Base-by-base conservation (phyloP, 257 asterid species). In the Jacaranda mimosifolia region DNA sequence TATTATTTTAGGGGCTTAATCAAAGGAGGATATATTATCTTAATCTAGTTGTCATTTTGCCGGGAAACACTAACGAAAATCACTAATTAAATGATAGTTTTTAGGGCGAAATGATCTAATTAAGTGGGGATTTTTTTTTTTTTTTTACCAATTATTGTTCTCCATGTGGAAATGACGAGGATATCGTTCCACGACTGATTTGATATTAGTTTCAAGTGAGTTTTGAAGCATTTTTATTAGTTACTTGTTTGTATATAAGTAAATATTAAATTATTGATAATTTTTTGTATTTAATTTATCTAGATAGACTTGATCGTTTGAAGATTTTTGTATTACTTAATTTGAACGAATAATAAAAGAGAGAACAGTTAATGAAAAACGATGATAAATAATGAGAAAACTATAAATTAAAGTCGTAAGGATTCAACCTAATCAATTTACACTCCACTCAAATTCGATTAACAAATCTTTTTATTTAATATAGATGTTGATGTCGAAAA, bases 131-230 rank as follows among this genome's bases (percentile, higher is more conserved):
- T 74, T 40, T 43, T 6, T 45, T 60, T n/a, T n/a, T n/a, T n/a
- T n/a, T n/a, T n/a, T n/a, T n/a, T n/a, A n/a, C n/a, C 55, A 74
- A 79, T 82, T 58, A 70, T 48, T 46, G 59, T 3, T 71, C 10
- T 68, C 74, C 83, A 82, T 46, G 45, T 73, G 67, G 36, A 43
- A 14, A 38, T 17, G 48, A 55, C n/a, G 3, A 36, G n/a, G 5
- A 35, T 42, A 21, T 58, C 5, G n/a, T 14, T 49, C 32, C 64
- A 64, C 6, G 32, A 2, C 36, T 70, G 36, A 35, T 55, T 63
- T 6, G 18, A 43, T 62, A 46, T 42, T 63, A 43, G 0, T 40
- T 53, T 15, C 3, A 43, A 53, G 35, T 55, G 3, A 17, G 3
- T 4, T 21, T 46, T 46, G 2, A 68, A 12, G 12, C 0, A 4